A percentile compares a stretch with the other conserved stretches of the same genome.
Evolutionary conservation across 2,329 filamentous ascomycete genomes (phyloP).

Genomic region (Phoma herbarum): DNA sequence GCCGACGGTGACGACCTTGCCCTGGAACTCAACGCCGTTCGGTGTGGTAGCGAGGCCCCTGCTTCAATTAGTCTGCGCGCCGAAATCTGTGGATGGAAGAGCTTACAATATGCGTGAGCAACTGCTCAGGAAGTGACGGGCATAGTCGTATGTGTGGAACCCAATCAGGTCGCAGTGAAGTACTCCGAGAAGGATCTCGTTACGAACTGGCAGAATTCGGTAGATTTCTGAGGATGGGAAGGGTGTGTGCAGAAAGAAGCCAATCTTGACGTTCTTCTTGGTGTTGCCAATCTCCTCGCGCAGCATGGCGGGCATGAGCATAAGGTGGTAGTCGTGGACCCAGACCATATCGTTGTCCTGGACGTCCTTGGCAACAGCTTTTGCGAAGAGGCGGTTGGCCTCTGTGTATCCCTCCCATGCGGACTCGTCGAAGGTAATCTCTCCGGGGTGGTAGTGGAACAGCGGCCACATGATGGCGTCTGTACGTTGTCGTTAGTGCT

Average conservation of each 20-base stretch:
- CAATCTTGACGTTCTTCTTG: constrained; percentile 94
- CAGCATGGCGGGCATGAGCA: constrained; percentile 95
- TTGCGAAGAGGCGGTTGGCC: constrained; percentile 91
- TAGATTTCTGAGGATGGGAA: constrained; percentile 98
- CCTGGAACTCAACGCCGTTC: constrained; percentile 90
- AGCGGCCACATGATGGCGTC: constrained; percentile 98
- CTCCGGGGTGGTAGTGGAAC: constrained; percentile 97
- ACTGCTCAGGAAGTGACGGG: constrained; percentile 94
- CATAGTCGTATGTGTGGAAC: constrained; percentile 99
- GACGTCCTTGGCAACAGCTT: constrained; percentile 85
- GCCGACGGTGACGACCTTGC: constrained; percentile 87
- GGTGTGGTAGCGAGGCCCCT: constrained; percentile 80
- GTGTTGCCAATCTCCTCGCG: constrained; percentile 83
- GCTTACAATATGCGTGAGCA: constrained; percentile 89
- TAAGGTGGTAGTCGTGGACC: constrained; percentile 98
- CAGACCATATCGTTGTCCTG: constrained; percentile 94
- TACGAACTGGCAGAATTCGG: constrained; percentile 90
- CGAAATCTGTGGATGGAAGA: neutral
- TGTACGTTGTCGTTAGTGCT: constrained; percentile 22
- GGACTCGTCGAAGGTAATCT: constrained; percentile 96
- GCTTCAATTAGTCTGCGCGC: constrained; percentile 16
- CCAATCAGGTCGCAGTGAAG: constrained; percentile 95
- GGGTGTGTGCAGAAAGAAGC: constrained; percentile 97
- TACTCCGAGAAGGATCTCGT: constrained; percentile 85
- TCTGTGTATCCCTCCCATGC: constrained; percentile 93